Evolutionary conservation across 352 stramenopile species (phyloP).

Genomic region (Thalassiosira sp.): DNA sequence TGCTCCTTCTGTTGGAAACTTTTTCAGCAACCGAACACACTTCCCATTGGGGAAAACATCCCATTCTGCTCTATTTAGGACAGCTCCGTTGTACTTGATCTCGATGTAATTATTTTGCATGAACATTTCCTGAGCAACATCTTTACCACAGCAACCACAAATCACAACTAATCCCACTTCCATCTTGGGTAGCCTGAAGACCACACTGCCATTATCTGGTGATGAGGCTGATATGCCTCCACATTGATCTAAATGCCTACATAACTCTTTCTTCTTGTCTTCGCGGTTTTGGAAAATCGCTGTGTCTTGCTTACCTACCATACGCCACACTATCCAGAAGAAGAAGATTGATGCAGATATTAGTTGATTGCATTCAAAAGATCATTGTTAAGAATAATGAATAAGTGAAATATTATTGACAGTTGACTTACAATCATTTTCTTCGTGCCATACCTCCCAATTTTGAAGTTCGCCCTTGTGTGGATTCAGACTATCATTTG

Average conservation of each 20-base stretch:
- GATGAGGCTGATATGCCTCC: constrained; percentile 37
- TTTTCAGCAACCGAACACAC: constrained; percentile 43
- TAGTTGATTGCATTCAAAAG: not conserved
- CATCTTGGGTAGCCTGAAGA: constrained; percentile 60
- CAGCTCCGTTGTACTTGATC: constrained; percentile 46
- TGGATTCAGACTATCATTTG: constrained; percentile 54
- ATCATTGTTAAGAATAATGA: not conserved
- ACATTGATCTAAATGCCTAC: constrained; percentile 52
- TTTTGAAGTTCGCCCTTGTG: constrained; percentile 49
- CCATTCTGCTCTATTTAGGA: constrained; percentile 25
- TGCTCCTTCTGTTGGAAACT: constrained; percentile 43
- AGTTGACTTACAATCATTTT: constrained; percentile 6
- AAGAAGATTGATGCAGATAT: not conserved
- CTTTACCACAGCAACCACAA: constrained; percentile 43
- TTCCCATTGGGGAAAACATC: constrained; percentile 51
- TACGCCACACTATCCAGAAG: not conserved
- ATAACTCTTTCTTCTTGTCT: constrained; percentile 60
- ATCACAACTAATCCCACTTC: constrained; percentile 55
- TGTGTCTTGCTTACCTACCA: constrained; percentile 29
- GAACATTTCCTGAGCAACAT: constrained; percentile 36
- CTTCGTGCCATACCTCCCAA: constrained; percentile 47
- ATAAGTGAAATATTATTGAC: not conserved
- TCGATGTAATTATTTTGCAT: constrained; percentile 45
- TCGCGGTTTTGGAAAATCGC: constrained; percentile 48
- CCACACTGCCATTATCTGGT: constrained; percentile 50